Percentiles rank a stretch among this genome's conserved stretches.
phyloP scores from a whole-genome alignment of 768 basidiomycete species.

The Boletus huronensis region DNA sequence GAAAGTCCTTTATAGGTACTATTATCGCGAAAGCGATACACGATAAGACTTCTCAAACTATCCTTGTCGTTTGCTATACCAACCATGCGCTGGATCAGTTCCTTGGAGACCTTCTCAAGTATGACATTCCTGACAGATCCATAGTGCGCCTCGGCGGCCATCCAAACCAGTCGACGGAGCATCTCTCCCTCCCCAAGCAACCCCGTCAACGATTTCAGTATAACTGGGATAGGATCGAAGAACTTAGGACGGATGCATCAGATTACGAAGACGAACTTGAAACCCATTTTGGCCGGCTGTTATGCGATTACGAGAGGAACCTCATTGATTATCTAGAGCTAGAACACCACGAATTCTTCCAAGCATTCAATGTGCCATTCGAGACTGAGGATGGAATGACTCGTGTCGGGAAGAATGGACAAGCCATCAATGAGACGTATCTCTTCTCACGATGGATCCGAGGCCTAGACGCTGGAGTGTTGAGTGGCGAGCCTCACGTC shows the following conservation, averaged over 20 bases:
- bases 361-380: slow-evolving; percentile 42
- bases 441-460: slow-evolving; percentile 48
- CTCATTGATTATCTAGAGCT: slow-evolving; percentile 45
- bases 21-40: slow-evolving; percentile 58
- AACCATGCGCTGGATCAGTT: slow-evolving; percentile 74
- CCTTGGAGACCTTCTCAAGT: slow-evolving; percentile 38
- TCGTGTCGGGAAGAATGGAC: slow-evolving; percentile 40
- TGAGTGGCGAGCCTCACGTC: slow-evolving; percentile 30
- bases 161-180: slow-evolving; percentile 42
- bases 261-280: slow-evolving; percentile 32
- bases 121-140: slow-evolving; percentile 37
- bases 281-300: not conserved
- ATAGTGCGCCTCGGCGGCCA: slow-evolving; percentile 61
- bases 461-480: slow-evolving; percentile 43
- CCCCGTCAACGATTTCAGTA: not conserved
- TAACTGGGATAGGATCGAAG: slow-evolving; percentile 13
- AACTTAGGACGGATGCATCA: slow-evolving; percentile 30
- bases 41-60: slow-evolving; percentile 41
- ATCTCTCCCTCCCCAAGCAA: slow-evolving; percentile 36
- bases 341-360: slow-evolving; percentile 39
- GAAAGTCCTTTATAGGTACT: slow-evolving; percentile 69
- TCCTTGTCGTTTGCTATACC: slow-evolving; percentile 67
- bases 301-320: slow-evolving; percentile 25
- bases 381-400: slow-evolving; percentile 42
- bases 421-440: slow-evolving; percentile 35